Percentiles rank a stretch among this genome's conserved stretches.
phyloP scores from a whole-genome alignment of 2,329 filamentous ascomycete genomes.

The Lachnellula arida region DNA sequence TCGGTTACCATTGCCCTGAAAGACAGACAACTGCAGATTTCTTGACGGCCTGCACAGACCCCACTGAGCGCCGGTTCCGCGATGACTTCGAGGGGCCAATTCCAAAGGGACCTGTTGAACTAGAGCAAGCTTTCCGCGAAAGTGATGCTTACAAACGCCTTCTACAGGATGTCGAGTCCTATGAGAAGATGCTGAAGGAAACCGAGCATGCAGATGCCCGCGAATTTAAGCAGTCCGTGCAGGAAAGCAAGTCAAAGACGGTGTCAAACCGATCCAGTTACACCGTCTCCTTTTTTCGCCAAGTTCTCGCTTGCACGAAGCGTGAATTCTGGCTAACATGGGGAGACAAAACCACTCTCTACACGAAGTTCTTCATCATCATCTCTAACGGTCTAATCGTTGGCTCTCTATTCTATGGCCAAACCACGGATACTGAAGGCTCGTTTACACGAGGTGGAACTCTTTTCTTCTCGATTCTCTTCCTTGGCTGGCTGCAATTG shows the following conservation, averaged over 20 bases:
- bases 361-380: conserved; percentile 77
- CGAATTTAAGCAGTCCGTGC: conserved; percentile 61
- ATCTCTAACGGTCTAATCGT: conserved; percentile 70
- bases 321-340: conserved; percentile 75
- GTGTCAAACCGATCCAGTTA: conserved; percentile 67
- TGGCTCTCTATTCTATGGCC: conserved; percentile 72
- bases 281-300: conserved; percentile 68
- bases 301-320: conserved; percentile 64
- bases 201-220: conserved; percentile 57
- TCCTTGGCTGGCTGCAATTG: conserved; percentile 68
- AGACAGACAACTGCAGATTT: conserved; percentile 71
- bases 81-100: conserved; percentile 9
- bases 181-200: conserved; percentile 52
- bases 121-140: conserved; percentile 60
- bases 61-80: conserved; percentile 56
- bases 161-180: conserved; percentile 55
- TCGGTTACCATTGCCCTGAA: conserved; percentile 54
- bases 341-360: conserved; percentile 69
- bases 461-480: conserved; percentile 62
- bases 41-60: conserved; percentile 70
- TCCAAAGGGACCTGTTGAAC: conserved; percentile 50
- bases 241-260: conserved; percentile 62
- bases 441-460: conserved; percentile 60
- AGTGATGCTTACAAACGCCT: conserved; percentile 59
- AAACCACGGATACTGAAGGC: conserved; percentile 53